Evolutionary conservation across 2,329 filamentous ascomycete genomes (phyloP).

Genomic region (Cucurbitaria berberidis): DNA sequence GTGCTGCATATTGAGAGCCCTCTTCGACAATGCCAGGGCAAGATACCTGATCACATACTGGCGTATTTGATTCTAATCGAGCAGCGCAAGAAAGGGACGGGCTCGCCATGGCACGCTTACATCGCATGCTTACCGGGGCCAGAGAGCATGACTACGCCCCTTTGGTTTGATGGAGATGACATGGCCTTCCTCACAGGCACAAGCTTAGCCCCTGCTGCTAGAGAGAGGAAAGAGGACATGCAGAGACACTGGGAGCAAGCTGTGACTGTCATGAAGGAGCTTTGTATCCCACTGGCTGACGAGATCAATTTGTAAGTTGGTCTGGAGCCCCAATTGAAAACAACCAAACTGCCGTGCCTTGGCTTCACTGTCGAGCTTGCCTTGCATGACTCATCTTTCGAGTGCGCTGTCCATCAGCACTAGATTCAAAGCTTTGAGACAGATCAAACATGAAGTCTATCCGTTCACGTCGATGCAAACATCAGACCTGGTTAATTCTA

Average conservation of each 20-base stretch:
- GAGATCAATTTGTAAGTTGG: constrained; percentile 34
- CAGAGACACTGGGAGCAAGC: constrained; percentile 35
- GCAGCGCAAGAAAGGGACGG: constrained; percentile 32
- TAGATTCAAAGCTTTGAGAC: background rate
- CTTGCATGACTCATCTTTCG: background rate
- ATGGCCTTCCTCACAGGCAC: constrained; percentile 44
- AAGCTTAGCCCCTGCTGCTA: constrained; percentile 36
- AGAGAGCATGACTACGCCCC: constrained; percentile 44
- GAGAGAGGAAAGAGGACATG: constrained; percentile 26
- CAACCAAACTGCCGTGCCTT: background rate
- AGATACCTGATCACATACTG: constrained; percentile 41
- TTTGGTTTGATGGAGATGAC: constrained; percentile 48
- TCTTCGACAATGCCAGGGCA: constrained; percentile 31
- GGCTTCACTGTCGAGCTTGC: background rate
- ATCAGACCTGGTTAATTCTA: constrained; percentile 3
- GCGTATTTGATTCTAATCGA: constrained; percentile 47
- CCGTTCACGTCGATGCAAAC: background rate
- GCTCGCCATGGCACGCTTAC: constrained; percentile 46
- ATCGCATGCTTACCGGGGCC: constrained; percentile 42
- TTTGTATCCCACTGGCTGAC: constrained; percentile 20
- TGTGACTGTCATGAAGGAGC: constrained; percentile 23
- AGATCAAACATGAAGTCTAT: background rate
- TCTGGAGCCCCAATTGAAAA: background rate
- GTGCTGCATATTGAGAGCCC: constrained; percentile 34
- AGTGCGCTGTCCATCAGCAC: background rate